Conservation (phyloP, 306 rosid species). For the Datisca glomerata region DNA sequence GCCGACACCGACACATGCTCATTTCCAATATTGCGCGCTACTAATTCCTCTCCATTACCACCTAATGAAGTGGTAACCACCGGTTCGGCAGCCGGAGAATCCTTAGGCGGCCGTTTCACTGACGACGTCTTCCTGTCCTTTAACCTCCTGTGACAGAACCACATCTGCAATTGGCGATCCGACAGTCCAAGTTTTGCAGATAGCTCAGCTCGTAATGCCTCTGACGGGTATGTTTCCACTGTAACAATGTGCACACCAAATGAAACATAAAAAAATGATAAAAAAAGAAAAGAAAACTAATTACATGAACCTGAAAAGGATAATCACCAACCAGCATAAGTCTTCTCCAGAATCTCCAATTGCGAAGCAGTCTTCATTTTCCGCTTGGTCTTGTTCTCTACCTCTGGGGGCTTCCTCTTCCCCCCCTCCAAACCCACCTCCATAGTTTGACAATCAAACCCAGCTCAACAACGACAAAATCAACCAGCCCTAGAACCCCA, state of each 20-base stretch:
- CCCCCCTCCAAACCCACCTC: constrained; percentile 50
- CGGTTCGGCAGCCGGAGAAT: constrained; percentile 9
- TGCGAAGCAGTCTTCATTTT: constrained; percentile 67
- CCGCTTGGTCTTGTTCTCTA: constrained; percentile 51
- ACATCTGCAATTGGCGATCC: constrained; percentile 80
- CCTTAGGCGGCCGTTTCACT: constrained; percentile 20
- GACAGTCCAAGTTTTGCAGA: constrained; percentile 41
- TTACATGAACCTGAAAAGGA: not conserved
- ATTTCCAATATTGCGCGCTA: constrained; percentile 16
- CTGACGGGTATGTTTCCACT: constrained; percentile 59
- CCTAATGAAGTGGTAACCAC: constrained; percentile 4
- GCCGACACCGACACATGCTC: constrained; percentile 19
- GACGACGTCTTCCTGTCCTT: constrained; percentile 43
- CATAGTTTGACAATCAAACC: constrained; percentile 32
- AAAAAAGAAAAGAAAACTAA: not conserved
- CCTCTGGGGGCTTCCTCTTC: constrained; percentile 34
- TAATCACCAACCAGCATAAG: constrained; percentile 41
- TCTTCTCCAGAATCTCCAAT: constrained; percentile 50
- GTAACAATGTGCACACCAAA: constrained; percentile 5
- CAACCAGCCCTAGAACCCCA: too few relatives aligned
- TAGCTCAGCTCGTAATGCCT: constrained; percentile 44
- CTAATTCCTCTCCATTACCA: constrained; percentile 24
- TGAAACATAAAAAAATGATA: not conserved
- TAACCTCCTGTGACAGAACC: constrained; percentile 75
- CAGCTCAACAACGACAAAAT: too few relatives aligned